Evolutionary conservation across 768 basidiomycete genomes (phyloP).

Genomic region (Tulasnella sp.): DNA sequence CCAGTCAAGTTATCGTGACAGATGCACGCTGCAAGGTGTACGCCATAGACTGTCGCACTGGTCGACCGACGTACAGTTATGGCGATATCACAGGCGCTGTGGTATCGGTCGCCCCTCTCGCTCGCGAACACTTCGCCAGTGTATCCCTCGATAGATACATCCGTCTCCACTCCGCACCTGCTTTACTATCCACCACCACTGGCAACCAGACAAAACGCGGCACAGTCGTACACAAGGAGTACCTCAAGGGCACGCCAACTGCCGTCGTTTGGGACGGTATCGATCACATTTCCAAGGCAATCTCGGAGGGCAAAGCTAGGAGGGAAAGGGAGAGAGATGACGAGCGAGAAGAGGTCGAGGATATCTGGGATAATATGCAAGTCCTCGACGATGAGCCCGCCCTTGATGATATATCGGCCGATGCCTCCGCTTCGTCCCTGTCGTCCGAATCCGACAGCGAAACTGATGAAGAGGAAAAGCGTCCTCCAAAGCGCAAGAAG

Average conservation of each 20-base stretch:
- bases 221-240: conserved; percentile 48
- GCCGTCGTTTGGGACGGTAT: conserved; percentile 44
- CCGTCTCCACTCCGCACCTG: conserved; percentile 45
- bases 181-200: conserved; percentile 36
- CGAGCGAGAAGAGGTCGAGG: conserved; percentile 35
- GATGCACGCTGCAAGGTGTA: conserved; percentile 54
- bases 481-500: too few relatives aligned
- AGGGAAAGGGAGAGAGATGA: conserved; percentile 18
- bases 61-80: conserved; percentile 50
- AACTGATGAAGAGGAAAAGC: too few relatives aligned
- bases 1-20: conserved; percentile 55
- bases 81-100: conserved; percentile 36
- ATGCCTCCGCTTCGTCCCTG: too few relatives aligned
- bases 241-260: conserved; percentile 49
- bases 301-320: conserved; percentile 11
- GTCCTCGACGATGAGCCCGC: conserved; percentile 35
- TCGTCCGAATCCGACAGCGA: too few relatives aligned
- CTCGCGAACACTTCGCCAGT: conserved; percentile 39
- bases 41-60: conserved; percentile 57
- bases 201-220: conserved; percentile 42
- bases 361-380: conserved; percentile 58
- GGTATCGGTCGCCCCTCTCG: background rate
- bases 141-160: conserved; percentile 55
- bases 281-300: background rate
- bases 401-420: too few relatives aligned